Percentiles rank a stretch among this genome's conserved stretches.
These are phyloP conservation scores for Exserohilum rostratum DNA, from an alignment of 2,329 filamentous ascomycete genomes.

Conservation along the genomic window DNA sequence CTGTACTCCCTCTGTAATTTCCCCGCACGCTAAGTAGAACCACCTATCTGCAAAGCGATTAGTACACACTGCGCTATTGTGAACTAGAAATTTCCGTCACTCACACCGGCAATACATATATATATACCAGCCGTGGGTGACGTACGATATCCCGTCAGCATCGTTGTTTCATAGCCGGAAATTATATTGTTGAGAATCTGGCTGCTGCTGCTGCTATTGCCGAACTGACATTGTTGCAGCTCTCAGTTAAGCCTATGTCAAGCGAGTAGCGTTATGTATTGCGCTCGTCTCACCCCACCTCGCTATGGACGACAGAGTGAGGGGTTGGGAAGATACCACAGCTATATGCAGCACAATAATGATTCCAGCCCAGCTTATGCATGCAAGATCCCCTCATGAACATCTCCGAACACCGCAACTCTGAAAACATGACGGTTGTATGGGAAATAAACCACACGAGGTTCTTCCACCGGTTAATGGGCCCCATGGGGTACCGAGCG, in stretches of 20 bases:
- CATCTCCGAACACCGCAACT: not conserved
- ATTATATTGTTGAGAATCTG: no score
- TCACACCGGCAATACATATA: no score
- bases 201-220: no score
- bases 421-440: not conserved
- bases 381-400: constrained; percentile 1
- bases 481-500: constrained; percentile 2
- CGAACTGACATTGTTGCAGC: no score
- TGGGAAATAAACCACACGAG: not conserved
- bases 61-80: not conserved
- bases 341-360: not conserved
- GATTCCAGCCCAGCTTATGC: not conserved
- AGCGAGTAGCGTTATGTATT: no score
- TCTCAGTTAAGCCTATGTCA: no score
- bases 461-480: constrained; percentile 6
- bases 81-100: not conserved
- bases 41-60: not conserved
- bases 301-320: no score
- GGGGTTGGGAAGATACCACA: not conserved
- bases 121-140: no score
- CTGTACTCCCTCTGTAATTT: not conserved
- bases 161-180: no score
- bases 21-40: not conserved
- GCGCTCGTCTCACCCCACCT: no score
- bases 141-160: no score